A percentile compares a stretch with the other conserved stretches of the same genome.
phyloP scores from a whole-genome alignment of 805 yeast genomes.

The Lipomyces kockii region DNA sequence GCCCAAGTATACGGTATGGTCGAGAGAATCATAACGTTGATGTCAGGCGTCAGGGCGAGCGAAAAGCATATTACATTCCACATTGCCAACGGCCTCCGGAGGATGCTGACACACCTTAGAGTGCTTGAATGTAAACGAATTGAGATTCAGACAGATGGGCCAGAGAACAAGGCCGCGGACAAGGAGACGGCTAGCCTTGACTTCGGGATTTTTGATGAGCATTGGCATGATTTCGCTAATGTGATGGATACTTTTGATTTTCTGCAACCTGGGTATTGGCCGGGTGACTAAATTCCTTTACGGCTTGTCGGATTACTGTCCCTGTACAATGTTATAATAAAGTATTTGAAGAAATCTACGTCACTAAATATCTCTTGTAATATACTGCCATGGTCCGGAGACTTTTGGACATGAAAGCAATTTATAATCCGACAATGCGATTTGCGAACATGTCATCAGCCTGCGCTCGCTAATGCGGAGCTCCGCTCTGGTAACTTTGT shows the following conservation, averaged over 20 bases:
- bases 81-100: constrained; percentile 2
- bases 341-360: too few species aligned
- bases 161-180: neutral
- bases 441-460: too few species aligned
- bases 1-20: neutral
- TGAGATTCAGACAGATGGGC: neutral
- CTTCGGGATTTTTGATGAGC: neutral
- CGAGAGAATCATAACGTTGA: neutral
- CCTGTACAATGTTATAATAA: too few species aligned
- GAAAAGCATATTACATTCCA: constrained; percentile 3
- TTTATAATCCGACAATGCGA: too few species aligned
- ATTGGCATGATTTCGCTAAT: neutral
- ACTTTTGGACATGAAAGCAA: too few species aligned
- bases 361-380: too few species aligned
- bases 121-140: neutral
- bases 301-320: too few species aligned
- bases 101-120: neutral
- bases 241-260: neutral
- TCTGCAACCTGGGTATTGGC: neutral
- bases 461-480: too few species aligned
- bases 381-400: too few species aligned
- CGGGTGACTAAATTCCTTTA: neutral
- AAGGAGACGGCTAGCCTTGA: neutral
- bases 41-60: neutral
- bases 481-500: too few species aligned